Evolutionary conservation across 1,284 basidiomycete species (phyloP), one percentile per base, ranked within the genome.

Genomic region (Trametes hirsuta): DNA sequence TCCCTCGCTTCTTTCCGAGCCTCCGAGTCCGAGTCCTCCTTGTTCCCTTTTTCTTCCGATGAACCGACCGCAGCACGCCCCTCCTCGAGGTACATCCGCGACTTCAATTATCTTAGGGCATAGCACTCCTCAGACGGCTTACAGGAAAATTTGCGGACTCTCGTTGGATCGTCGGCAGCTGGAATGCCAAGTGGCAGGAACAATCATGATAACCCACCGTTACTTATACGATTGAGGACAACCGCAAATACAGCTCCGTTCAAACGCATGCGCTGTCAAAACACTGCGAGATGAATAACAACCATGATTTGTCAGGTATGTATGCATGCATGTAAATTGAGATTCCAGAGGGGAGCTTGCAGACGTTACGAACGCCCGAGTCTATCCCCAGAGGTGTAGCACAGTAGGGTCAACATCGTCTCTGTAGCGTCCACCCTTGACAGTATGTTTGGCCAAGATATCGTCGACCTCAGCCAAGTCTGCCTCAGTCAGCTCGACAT

Each of bases 401-500:
- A 57, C 51, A 49, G 66, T 66, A 24, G 62, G 62, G 40, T 68
- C 68, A 14, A 59, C 49, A 14, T 62, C 41, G 54, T 71, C 72
- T 35, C 47, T 47, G 67, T 75, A 75, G 15, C 75, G 67, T 24
- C 68, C 68, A 10, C 75, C 75, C 63, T 73, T 73, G 53, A 75
- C 63, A 12, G 68, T 58, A 53, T 69, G 63, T 18, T 57, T 65
- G n/a, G 67, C 64, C 35, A 76, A 62, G 3, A 72, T 47, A 10
- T 58, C 58, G 41, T 69, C 62, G 35, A 84, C 76, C 40, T 75
- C 76, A 15, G 74, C 73, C 54, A 80, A 64, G 25, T 79, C 77
- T 47, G 75, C 76, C 1, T 69, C 60, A 0, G 74, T 75, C 21
- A 86, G 73, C 53, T 70, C 73, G 58, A 85, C 72, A 10, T 79